These are phyloP conservation scores for Carex pumila DNA, from an alignment of 176 grass and related monocot genomes.

Conservation along the genomic window DNA sequence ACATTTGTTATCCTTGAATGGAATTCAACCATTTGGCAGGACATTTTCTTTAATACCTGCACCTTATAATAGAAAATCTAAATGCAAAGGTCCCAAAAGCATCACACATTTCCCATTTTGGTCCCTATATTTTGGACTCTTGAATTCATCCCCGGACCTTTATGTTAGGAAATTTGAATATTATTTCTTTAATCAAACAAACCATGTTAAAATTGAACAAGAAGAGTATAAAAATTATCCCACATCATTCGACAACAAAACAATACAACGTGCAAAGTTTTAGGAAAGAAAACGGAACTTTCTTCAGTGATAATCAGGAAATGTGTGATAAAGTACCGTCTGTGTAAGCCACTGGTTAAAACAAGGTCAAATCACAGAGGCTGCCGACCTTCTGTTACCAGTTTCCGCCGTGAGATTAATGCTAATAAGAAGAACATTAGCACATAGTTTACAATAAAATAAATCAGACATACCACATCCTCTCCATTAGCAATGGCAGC, in stretches of 20 bases:
- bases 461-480: constrained; percentile 38
- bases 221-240: background rate
- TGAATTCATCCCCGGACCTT: background rate
- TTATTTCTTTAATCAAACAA: background rate
- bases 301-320: background rate
- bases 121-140: background rate
- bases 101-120: background rate
- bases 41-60: background rate
- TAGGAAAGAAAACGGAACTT: background rate
- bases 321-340: background rate
- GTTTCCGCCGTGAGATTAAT: background rate
- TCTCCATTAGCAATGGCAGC: constrained; percentile 65
- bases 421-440: background rate
- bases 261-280: background rate
- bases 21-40: background rate
- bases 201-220: background rate
- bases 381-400: background rate
- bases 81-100: background rate
- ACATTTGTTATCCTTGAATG: background rate
- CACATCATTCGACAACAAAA: background rate
- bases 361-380: background rate
- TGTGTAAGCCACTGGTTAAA: background rate
- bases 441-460: background rate
- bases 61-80: background rate
- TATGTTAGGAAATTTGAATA: background rate